Conservation (phyloP, 202 grass and related monocot species). For the Setaria italica region DNA sequence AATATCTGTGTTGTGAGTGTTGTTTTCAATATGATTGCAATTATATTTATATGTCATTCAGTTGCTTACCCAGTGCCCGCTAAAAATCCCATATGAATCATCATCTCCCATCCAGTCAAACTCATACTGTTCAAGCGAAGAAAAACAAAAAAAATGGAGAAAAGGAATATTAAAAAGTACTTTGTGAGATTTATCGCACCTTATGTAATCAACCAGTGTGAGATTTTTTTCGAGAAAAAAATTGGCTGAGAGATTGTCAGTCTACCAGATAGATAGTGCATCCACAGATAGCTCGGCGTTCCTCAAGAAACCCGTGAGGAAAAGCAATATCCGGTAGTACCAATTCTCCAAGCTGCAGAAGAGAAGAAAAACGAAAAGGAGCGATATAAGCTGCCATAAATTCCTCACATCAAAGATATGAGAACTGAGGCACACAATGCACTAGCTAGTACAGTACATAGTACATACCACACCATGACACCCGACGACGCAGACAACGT, state of each 20-base stretch:
- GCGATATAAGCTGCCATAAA: background rate
- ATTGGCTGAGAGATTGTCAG: background rate
- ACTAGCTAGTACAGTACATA: background rate
- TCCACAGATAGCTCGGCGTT: conserved; percentile 67
- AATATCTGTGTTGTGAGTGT: background rate
- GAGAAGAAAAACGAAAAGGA: background rate
- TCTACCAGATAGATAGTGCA: conserved; percentile 72
- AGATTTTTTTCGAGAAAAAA: background rate
- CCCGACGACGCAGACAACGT: conserved; percentile 63
- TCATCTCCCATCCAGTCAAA: conserved; percentile 56
- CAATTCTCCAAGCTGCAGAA: conserved; percentile 75
- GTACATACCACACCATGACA: conserved; percentile 71
- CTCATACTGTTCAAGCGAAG: conserved; percentile 33
- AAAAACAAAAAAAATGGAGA: background rate
- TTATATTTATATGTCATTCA: background rate
- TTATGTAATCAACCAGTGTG: background rate
- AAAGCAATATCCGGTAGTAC: conserved; percentile 68
- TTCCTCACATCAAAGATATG: background rate
- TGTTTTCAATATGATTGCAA: background rate
- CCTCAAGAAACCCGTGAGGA: conserved; percentile 66
- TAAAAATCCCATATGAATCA: conserved; percentile 74
- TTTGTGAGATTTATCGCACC: background rate
- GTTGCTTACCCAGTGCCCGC: conserved; percentile 60
- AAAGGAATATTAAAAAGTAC: background rate
- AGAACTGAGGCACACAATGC: background rate